Evolutionary conservation across 2,329 filamentous ascomycete genomes (phyloP), one percentile per base, ranked within the genome.

Genomic region (Colletotrichum cereale): DNA sequence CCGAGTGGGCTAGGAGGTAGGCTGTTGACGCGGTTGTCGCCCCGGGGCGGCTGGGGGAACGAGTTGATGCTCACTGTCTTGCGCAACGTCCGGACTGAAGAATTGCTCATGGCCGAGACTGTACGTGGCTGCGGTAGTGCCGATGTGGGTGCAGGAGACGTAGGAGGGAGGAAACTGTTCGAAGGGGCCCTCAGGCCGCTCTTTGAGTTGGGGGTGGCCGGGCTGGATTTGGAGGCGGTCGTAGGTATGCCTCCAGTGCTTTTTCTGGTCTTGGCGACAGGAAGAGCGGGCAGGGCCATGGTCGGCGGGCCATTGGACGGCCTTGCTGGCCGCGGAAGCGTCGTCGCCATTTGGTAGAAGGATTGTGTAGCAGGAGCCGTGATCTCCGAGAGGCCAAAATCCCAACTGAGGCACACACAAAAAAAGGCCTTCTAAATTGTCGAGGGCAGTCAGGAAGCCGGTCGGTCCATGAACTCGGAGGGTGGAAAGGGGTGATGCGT

Each of bases 41-140:
- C 89, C 75, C 91, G 91, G 18, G 96, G 96, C 18, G 96, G 96
- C 74, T 97, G 93, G 38, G 96, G 96, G 78, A 98, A 98, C 1
- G 94, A 92, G 79, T 95, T 96, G 78, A 98, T 97, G 86, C 95
- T 98, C 77, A 97, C 92, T 1, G 93, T 93, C 82, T 97, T 97
- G 73, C 95, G 90, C 66, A 98, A 82, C 1, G 91, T 90, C 80
- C 91, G 95, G 34, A 90, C 89, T 6, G 89, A 84, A 40, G 84
- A 53, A 68, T 57, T 84, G 73, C 89, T 90, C 18, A 90, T 82
- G 44, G 84, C 85, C 11, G 89, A 86, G 7, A 86, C 81, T 2
- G 87, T 85, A 71, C 88, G 88, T 24, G 89, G 84, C 21, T 89
- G 85, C 6, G 89, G 87, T 14, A 91, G 81, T 61, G 86, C 84